Base-by-base conservation (phyloP, 2,329 filamentous ascomycete genomes). In the Penicillium digitatum region DNA sequence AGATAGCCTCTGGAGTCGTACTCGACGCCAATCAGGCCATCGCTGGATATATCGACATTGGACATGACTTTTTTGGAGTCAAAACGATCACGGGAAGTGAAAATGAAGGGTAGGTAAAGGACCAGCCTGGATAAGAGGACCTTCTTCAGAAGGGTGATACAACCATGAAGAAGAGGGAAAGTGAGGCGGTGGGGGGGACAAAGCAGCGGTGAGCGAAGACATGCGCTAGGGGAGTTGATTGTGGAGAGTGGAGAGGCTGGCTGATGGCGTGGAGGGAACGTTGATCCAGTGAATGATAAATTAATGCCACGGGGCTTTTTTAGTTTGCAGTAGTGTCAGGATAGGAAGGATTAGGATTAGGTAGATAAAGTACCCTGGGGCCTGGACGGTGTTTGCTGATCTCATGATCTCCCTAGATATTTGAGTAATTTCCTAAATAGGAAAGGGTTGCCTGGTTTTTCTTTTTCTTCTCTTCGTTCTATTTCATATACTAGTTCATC, bases 1-100 rank as follows among this genome's bases (percentile, higher is more conserved):
- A 75, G 69, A 67, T 78, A 79, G 46, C 63, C 70, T 70, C 76
- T 74, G 55, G 76, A 73, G 65, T 79, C 76, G 59, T 78, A 78
- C 53, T 79, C 77, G 60, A 78, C 72, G 60, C 72, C 74, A 61
- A 76, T 69, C 54, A 79, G 72, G 66, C 74, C 76, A 56, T 79
- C 75, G 62, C 63, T 67, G 48, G 72, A 65, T 62, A 78, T 61
- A 71, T 74, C 74, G 61, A 77, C 70, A 69, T 76, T 76, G 61
- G 71, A 75, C 71, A 77, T 77, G 62, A 63, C 65, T 54, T 49
- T 69, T 62, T 58, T 64, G 54, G 55, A 61, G 65, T 59, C 63
- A 67, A 63, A 69, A 66, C 58, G 61, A 64, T 61, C 63, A 66
- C 60, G 66, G 64, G 64, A 57, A 60, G 60, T 59, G 64, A 57